Base-by-base conservation (phyloP, 108 stramenopile genomes). In the Nitzschia inconspicua region DNA sequence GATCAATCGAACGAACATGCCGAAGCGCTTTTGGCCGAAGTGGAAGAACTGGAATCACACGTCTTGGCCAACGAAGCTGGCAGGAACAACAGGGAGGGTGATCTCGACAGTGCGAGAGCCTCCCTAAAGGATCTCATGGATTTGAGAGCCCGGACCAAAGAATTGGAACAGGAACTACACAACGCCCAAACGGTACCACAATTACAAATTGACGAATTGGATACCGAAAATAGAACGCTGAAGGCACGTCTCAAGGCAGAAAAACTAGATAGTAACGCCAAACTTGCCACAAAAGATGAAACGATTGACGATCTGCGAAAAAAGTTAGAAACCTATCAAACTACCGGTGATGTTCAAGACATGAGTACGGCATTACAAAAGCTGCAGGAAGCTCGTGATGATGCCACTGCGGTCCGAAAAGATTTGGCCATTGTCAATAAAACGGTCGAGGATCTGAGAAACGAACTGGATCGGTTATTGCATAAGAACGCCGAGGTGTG, bases 151-250 rank as follows among this genome's bases (percentile, higher is more conserved):
- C 18, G 20, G 28, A 39, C 71, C 2, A 42, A 60, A 57, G 41
- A 62, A 20, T 57, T 76, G 22, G 68, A 76, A 27, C 47, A 68
- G 27, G 76, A 78, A 43, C 28, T 78, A 23, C 62, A 71, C 46
- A 50, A 67, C 6, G 44, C 54, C 40, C 18, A 42, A 58, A 60
- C 43, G 20, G 53, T 70, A 1, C 35, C 42, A 9, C 48, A 52
- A 40, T 46, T 77, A 19, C 54, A 77, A 44, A 43, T 72, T 26
- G 63, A 61, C 1, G 62, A 63, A 31, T 30, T 72, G 19, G 64
- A 78, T 31, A 41, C 57, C 9, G 56, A 59, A 22, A 60, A 65
- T 32, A 66, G 44, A 36, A 57, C 40, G 31, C 39, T 57, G 27
- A 50, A 69, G 63, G 66, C 47, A 24, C 57, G 47, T 49, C 66